Evolutionary conservation across 2,329 filamentous ascomycete genomes (phyloP).

Genomic region (Scedosporium boydii): DNA sequence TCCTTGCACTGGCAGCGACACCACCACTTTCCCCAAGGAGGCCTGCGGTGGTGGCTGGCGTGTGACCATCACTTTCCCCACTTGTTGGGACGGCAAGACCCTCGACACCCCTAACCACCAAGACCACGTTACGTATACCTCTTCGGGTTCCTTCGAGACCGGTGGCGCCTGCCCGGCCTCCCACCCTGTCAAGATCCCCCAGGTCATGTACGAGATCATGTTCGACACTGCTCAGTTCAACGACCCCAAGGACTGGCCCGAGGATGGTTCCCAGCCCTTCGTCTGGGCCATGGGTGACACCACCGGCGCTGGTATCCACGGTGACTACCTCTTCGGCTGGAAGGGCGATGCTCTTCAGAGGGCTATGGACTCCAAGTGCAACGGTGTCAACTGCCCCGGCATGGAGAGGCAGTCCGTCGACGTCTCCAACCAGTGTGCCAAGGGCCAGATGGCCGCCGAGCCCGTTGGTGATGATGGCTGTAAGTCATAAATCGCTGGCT

Average conservation of each 20-base stretch:
- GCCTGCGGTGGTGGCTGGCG: conserved; percentile 41
- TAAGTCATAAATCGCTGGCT: not conserved
- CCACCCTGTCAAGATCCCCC: conserved; percentile 10
- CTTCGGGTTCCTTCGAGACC: conserved; percentile 7
- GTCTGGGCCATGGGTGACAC: conserved; percentile 7
- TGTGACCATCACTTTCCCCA: conserved; percentile 41
- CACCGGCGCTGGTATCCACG: conserved; percentile 7
- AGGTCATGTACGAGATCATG: conserved; percentile 11
- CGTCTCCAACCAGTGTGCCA: conserved; percentile 3
- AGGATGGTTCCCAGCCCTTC: conserved; percentile 9
- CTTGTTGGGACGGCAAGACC: conserved; percentile 20
- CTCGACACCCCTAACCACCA: conserved; percentile 9
- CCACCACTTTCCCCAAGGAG: conserved; percentile 35
- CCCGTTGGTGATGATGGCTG: conserved; percentile 33
- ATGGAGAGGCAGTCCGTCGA: conserved; percentile 3
- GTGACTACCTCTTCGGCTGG: conserved; percentile 9
- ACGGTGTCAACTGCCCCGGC: conserved; percentile 14
- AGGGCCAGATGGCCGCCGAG: conserved; percentile 35
- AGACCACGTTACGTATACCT: conserved; percentile 8
- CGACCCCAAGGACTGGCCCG: conserved; percentile 7
- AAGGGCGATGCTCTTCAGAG: conserved; percentile 18
- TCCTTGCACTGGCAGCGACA: conserved; percentile 38
- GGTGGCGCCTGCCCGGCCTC: conserved; percentile 7
- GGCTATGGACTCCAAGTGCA: conserved; percentile 35
- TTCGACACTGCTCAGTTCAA: conserved; percentile 9